Base-by-base conservation (phyloP, 108 stramenopile genomes). In the Stephanodiscus triporus region DNA sequence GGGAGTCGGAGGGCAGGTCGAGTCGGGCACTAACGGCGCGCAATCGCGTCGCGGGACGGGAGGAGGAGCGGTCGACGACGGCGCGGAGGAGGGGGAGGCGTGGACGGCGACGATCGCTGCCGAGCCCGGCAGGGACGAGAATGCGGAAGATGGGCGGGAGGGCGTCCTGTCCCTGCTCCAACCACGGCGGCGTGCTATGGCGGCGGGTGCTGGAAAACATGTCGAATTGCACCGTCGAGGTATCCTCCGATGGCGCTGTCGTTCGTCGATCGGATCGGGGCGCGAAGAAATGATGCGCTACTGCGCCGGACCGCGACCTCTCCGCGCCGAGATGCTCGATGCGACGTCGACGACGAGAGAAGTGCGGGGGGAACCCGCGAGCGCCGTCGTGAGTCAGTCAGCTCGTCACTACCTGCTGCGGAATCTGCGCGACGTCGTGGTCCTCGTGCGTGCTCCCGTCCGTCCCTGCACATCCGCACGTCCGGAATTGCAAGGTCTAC, bases 321-420 rank as follows among this genome's bases (percentile, higher is more conserved):
- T n/a, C n/a, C n/a, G n/a, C n/a, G n/a, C n/a, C n/a, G n/a, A n/a
- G n/a, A n/a, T n/a, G 32, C 19, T 42, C 10, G 2, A 70, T 42
- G 55, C 32, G 34, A 13, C n/a, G n/a, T n/a, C n/a, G n/a, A n/a
- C n/a, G n/a, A n/a, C n/a, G n/a, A n/a, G n/a, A n/a, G n/a, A n/a
- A n/a, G n/a, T n/a, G n/a, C n/a, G n/a, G n/a, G n/a, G n/a, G n/a
- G n/a, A n/a, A 34, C 22, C 47, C 22, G 8, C 48, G 23, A 54
- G n/a, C n/a, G n/a, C n/a, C n/a, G n/a, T n/a, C n/a, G n/a, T n/a
- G n/a, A n/a, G n/a, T n/a, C n/a, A n/a, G n/a, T n/a, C n/a, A n/a
- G n/a, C n/a, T 77, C 73, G 16, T 70, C 76, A n/a, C 56, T 77
- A 77, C 64, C 76, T 77, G 22, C 57, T 82, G 36, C 76, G 73